These are phyloP conservation scores for Hypsizygus ulmarius DNA, from an alignment of 1,284 basidiomycete species.

Conservation along the genomic window DNA sequence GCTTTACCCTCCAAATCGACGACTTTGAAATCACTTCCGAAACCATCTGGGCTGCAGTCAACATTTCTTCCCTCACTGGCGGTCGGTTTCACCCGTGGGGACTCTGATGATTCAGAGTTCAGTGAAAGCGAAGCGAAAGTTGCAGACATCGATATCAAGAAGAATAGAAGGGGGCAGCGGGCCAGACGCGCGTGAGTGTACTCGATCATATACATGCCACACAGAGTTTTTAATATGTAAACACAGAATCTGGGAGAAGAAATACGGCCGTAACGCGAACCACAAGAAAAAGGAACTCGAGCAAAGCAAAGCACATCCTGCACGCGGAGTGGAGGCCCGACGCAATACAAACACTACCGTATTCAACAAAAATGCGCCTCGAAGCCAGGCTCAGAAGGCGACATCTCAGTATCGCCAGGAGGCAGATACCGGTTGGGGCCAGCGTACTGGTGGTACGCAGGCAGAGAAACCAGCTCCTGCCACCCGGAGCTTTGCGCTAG, in stretches of 20 bases:
- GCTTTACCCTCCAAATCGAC: slow-evolving; percentile 12
- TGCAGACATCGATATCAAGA: slow-evolving; percentile 58
- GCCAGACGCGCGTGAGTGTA: slow-evolving; percentile 84
- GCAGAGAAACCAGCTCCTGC: neutral
- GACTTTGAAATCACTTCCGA: slow-evolving; percentile 21
- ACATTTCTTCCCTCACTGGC: slow-evolving; percentile 88
- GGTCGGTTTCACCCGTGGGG: slow-evolving; percentile 79
- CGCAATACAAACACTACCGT: neutral
- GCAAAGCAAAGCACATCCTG: slow-evolving; percentile 20
- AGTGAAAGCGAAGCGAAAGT: slow-evolving; percentile 66
- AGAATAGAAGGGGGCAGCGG: slow-evolving; percentile 90
- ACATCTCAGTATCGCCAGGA: slow-evolving; percentile 23
- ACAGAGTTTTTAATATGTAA: slow-evolving; percentile 6
- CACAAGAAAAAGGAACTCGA: slow-evolving; percentile 74
- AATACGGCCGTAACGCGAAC: slow-evolving; percentile 88
- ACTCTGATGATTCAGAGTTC: slow-evolving; percentile 77
- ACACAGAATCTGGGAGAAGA: slow-evolving; percentile 95
- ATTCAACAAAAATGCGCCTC: neutral
- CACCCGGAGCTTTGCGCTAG: neutral
- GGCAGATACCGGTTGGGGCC: slow-evolving; percentile 27
- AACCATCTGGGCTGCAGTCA: slow-evolving; percentile 39
- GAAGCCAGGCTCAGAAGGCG: slow-evolving; percentile 7
- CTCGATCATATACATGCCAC: slow-evolving; percentile 8
- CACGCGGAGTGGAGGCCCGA: slow-evolving; percentile 13
- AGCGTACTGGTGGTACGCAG: slow-evolving; percentile 13